Base-by-base conservation (phyloP, 768 basidiomycete genomes). In the Lentinula sp. region DNA sequence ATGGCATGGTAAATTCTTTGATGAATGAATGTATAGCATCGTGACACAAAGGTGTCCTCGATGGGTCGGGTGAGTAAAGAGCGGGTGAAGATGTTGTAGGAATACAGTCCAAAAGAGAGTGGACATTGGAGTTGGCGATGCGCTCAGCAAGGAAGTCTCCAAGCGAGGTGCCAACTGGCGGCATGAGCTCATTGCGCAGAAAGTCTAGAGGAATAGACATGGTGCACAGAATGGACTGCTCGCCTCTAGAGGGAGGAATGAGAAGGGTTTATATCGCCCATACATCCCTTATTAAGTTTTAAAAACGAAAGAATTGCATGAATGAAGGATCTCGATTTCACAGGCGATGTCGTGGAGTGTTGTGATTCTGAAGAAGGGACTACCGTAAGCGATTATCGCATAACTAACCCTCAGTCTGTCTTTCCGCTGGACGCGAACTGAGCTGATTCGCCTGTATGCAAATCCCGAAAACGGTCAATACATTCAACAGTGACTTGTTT, bases 101-200 rank as follows among this genome's bases (percentile, higher is more conserved):
- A 3, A 81, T 66, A 61, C 77, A 80, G 67, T 80, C 77, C 31
- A 79, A 64, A 37, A 81, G 71, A 31, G 78, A 69, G 21, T 64
- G 42, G 31, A 77, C 65, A 13, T 68, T 59, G 4, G 75, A 73
- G 52, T 67, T 63, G 15, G 69, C 67, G 60, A 81, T 65, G 23
- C 61, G 55, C 23, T 73, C 50, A 43, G 73, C 75, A 61, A 79
- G 67, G 31, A 65, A 65, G 52, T 76, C 76, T 13, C 79, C 78
- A 9, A 79, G 71, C 3, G 78, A 76, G 35, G 62, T 51, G 35
- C 60, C 65, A 37, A 70, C 63, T 35, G 69, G 60, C 6, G 71
- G 67, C 1, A 61, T 57, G 15, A 70, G 48, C 8, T 70, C 60
- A 45, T 63, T 62, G 61, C 67, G 65, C 40, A 80, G 66, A 60